Evolutionary conservation across 257 asterid species (phyloP).

Genomic region (Parsonsia alboflavescens): DNA sequence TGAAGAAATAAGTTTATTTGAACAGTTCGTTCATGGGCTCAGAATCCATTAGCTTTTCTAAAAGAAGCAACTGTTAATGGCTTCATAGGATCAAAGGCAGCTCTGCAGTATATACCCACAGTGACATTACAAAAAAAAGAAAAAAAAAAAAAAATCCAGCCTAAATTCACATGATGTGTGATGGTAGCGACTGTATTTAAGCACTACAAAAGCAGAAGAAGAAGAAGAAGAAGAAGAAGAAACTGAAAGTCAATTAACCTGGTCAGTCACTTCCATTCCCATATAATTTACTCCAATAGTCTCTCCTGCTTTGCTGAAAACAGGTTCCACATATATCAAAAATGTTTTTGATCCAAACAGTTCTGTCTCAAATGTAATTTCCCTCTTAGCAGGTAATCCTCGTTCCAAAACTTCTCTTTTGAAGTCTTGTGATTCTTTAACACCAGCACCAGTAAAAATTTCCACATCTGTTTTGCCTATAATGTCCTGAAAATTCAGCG

Average conservation of each 20-base stretch:
- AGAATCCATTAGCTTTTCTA: background rate
- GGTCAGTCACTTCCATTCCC: conserved; percentile 97
- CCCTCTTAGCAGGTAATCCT: conserved; percentile 79
- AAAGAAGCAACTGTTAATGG: background rate
- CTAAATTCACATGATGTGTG: background rate
- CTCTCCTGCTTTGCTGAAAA: conserved; percentile 83
- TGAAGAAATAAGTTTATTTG: background rate
- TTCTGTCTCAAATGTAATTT: conserved; percentile 80
- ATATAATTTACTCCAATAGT: conserved; percentile 82
- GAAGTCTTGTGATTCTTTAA: conserved; percentile 92
- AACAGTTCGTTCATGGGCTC: background rate
- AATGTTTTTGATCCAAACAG: conserved; percentile 80
- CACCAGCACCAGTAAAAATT: conserved; percentile 76
- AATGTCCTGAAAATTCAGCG: conserved; percentile 59
- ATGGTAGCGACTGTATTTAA: background rate
- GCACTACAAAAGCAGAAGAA: background rate
- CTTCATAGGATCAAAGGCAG: background rate
- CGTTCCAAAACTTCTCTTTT: conserved; percentile 75
- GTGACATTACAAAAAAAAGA: background rate
- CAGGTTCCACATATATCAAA: conserved; percentile 77
- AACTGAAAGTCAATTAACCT: too few relatives aligned
- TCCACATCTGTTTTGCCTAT: conserved; percentile 90
- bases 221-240: background rate
- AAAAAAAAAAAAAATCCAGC: background rate
- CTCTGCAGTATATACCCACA: background rate